These are phyloP conservation scores for Stylosanthes scabra DNA, from an alignment of 331 rosid genomes.

Conservation along the genomic window DNA sequence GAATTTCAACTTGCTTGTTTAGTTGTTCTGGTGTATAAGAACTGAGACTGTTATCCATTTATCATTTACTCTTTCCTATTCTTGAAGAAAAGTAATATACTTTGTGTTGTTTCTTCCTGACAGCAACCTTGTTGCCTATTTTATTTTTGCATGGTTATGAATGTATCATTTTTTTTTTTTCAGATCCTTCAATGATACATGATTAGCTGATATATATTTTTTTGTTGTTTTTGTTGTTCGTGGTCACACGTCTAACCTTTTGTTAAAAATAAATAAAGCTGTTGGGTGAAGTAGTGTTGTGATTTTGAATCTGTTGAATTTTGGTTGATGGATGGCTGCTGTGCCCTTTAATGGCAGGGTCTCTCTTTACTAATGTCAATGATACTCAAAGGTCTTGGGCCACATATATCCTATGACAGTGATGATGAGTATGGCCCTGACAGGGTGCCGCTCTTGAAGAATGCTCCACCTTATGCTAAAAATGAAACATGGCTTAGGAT, in stretches of 20 bases:
- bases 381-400: constrained; percentile 82
- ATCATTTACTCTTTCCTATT: background rate
- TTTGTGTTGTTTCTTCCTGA: too few species aligned
- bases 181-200: constrained; percentile 5
- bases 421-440: constrained; percentile 76
- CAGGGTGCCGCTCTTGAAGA: constrained; percentile 68
- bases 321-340: constrained; percentile 31
- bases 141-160: background rate
- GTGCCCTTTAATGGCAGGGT: constrained; percentile 57
- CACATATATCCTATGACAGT: constrained; percentile 70
- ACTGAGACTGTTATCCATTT: background rate
- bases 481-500: constrained; percentile 56
- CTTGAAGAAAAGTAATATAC: too few species aligned
- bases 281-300: constrained; percentile 14
- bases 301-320: constrained; percentile 11
- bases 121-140: too few species aligned
- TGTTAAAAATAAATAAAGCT: background rate
- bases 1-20: constrained; percentile 6
- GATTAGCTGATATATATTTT: constrained; percentile 14
- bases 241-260: constrained; percentile 7
- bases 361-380: constrained; percentile 71
- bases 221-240: background rate
- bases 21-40: background rate
- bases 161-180: background rate
- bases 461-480: constrained; percentile 65